A percentile compares a stretch with the other conserved stretches of the same genome.
phyloP scores from a whole-genome alignment of 2,329 filamentous ascomycete genomes.

The Didymella keratinophila region DNA sequence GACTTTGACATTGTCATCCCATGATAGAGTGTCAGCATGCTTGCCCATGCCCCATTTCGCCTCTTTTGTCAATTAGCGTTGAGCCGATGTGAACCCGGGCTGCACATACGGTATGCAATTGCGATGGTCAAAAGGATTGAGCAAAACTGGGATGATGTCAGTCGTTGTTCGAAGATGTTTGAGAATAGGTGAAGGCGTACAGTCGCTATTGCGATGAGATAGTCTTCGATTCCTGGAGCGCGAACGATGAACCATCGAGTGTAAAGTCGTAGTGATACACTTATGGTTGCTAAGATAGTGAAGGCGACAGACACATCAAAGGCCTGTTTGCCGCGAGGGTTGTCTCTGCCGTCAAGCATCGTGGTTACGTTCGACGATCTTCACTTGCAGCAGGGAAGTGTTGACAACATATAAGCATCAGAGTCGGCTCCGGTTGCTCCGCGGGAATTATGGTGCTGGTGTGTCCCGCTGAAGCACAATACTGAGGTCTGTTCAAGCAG shows the following conservation, averaged over 20 bases:
- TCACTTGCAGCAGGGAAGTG: slow-evolving; percentile 2
- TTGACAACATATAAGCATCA: slow-evolving; percentile 2
- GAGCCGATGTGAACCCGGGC: background rate
- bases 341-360: slow-evolving; percentile 24
- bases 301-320: slow-evolving; percentile 36
- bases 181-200: slow-evolving; percentile 21
- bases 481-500: slow-evolving; percentile 2
- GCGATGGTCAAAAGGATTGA: slow-evolving; percentile 40
- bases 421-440: background rate
- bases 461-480: background rate
- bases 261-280: slow-evolving; percentile 39
- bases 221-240: slow-evolving; percentile 40
- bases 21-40: slow-evolving; percentile 28
- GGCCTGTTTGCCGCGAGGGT: slow-evolving; percentile 36
- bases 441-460: background rate
- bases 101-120: slow-evolving; percentile 41
- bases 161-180: background rate
- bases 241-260: slow-evolving; percentile 43
- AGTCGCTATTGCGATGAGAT: slow-evolving; percentile 38
- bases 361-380: slow-evolving; percentile 1
- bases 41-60: slow-evolving; percentile 43
- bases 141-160: slow-evolving; percentile 30
- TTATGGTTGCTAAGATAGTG: slow-evolving; percentile 34
- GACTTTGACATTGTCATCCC: slow-evolving; percentile 28
- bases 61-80: slow-evolving; percentile 31